These are phyloP conservation scores for Talaromyces atroroseus DNA, from an alignment of 2,329 filamentous ascomycete genomes.

Conservation along the genomic window DNA sequence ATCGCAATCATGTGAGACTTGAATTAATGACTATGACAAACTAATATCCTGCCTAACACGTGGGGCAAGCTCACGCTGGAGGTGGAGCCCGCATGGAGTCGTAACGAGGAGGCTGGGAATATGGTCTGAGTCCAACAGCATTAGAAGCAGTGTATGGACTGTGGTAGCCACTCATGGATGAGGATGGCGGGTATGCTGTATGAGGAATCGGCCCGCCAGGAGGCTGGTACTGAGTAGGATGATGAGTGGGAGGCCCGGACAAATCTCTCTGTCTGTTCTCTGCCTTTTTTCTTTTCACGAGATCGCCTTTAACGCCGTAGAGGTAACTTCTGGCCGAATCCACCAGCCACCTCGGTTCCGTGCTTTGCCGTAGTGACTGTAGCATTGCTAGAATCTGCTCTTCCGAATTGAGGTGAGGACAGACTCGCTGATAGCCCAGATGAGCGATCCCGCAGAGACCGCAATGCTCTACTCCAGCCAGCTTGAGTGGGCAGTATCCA, in stretches of 20 bases:
- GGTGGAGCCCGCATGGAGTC: not conserved
- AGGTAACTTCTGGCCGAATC: constrained; percentile 54
- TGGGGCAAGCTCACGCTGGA: not conserved
- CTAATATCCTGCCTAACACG: not conserved
- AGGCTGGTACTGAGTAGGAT: not conserved
- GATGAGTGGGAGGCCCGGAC: not conserved
- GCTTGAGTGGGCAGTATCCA: constrained; percentile 58
- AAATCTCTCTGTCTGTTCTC: constrained; percentile 8
- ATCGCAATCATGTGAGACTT: not conserved
- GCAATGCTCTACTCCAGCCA: constrained; percentile 56
- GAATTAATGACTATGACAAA: not conserved
- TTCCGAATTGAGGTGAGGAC: constrained; percentile 59
- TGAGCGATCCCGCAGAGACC: constrained; percentile 60
- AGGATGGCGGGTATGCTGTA: not conserved
- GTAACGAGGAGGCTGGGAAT: not conserved
- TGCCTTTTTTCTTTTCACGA: constrained; percentile 48
- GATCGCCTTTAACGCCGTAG: constrained; percentile 49
- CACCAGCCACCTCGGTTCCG: constrained; percentile 51
- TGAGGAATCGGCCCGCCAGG: not conserved
- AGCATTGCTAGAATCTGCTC: constrained; percentile 61
- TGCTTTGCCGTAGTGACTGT: constrained; percentile 54
- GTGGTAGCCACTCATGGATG: not conserved
- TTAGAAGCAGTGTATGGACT: not conserved
- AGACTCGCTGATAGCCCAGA: constrained; percentile 51
- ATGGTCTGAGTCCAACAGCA: not conserved